Evolutionary conservation across 208 protist genomes (phyloP).

Genomic region (Acanthamoeba lugdunensis): DNA sequence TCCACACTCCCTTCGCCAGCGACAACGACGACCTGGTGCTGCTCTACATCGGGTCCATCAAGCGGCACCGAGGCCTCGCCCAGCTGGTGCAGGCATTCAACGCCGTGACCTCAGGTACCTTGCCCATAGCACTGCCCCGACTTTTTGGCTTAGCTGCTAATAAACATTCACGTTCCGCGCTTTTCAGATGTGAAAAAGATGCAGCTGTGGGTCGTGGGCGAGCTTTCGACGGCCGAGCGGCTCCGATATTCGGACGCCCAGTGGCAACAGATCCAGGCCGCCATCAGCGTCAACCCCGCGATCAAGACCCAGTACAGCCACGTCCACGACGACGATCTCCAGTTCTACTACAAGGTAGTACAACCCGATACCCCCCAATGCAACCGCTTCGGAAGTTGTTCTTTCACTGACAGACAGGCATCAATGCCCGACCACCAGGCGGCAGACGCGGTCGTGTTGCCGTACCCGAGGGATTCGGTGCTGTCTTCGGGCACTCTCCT

Average conservation of each 20-base stretch:
- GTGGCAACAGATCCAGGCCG: conserved; percentile 13
- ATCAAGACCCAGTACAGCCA: neutral
- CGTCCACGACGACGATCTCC: conserved; percentile 15
- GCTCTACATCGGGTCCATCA: neutral
- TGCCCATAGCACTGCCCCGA: neutral
- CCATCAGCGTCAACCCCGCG: conserved; percentile 5
- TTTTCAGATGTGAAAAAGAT: neutral
- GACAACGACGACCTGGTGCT: neutral
- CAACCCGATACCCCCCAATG: neutral
- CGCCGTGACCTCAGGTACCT: neutral
- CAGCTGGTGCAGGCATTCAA: conserved; percentile 15
- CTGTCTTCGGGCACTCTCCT: conserved; percentile 20
- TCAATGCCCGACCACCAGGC: neutral
- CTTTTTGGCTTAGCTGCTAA: neutral
- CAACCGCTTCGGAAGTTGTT: neutral
- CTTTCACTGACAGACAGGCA: neutral
- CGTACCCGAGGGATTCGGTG: neutral
- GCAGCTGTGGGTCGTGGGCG: conserved; percentile 19
- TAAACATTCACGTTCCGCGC: neutral
- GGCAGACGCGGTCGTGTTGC: conserved; percentile 2
- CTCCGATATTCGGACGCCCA: neutral
- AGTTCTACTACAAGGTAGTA: conserved; percentile 31
- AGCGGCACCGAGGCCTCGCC: neutral
- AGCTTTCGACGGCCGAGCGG: neutral
- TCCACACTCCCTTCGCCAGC: conserved; percentile 14